Base-by-base conservation (phyloP, 345 rosid genomes). In the Toxicodendron radicans region DNA sequence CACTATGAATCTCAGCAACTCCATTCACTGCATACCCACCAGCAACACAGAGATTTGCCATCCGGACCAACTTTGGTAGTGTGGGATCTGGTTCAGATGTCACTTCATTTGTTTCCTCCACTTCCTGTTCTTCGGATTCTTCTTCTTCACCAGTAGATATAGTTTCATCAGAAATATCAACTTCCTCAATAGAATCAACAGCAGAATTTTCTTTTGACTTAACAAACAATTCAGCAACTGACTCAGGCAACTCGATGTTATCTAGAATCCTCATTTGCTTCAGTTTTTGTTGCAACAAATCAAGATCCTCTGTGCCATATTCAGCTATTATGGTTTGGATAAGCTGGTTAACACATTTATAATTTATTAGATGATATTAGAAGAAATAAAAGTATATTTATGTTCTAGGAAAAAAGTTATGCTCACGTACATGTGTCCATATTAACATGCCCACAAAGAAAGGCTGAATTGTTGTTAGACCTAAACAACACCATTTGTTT, bases 1-100 rank as follows among this genome's bases (percentile, higher is more conserved):
- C 85, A 66, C 84, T 87, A 43, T 87, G 91, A 71, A 87, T 87
- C 75, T 78, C 85, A 43, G 88, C 90, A 0, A 83, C 88, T 53
- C 87, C 88, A 63, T 87, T 85, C 27, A 87, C 87, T 21, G 87
- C 75, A 75, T 38, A 56, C 16, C 88, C 85, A 46, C 83, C 80
- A 45, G 68, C 83, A 71, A 85, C 72, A 45, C 88, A 85, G n/a
- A 85, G 84, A 71, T 85, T 83, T n/a, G 87, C 88, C 88, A 87
- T 85, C 14, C 75, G 68, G 12, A 85, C 84, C 41, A 78, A 53
- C 85, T 80, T 81, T 48, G 83, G 88, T 58, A 23, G 78, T 53
- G 53, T 64, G 38, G 79, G 82, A 64, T 81, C 80, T 58, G 79
- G 81, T 53, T 83, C 79, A 73, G 75, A 76, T 61, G 57, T 54